These are phyloP conservation scores for Gossypioides kirkii DNA, from an alignment of 345 rosid species.

Conservation along the genomic window DNA sequence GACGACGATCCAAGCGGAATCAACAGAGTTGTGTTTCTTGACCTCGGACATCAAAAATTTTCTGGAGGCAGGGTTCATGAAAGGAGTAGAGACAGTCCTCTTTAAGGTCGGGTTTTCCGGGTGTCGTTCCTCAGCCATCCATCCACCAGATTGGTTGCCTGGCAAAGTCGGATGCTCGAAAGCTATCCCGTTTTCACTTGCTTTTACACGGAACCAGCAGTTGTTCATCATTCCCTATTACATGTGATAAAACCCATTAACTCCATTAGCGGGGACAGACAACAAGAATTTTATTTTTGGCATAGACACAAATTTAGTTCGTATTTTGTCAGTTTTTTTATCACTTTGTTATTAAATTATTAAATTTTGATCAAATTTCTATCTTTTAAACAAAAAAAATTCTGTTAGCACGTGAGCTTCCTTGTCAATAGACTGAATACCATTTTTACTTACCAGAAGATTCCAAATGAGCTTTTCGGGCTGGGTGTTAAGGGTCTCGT, in stretches of 20 bases:
- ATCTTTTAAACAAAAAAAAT: no score
- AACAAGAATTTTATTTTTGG: no score
- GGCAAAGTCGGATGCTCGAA: constrained; percentile 87
- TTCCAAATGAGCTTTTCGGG: constrained; percentile 97
- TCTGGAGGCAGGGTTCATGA: constrained; percentile 72
- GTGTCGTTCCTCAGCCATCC: constrained; percentile 91
- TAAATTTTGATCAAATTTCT: no score
- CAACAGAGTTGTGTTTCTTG: constrained; percentile 54
- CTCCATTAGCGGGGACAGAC: no score
- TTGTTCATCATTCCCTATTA: constrained; percentile 98
- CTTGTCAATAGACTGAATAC: no score
- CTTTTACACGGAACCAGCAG: constrained; percentile 77
- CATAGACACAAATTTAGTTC: no score
- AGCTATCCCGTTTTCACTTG: constrained; percentile 81
- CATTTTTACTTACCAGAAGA: constrained; percentile 64
- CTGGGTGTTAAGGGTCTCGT: constrained; percentile 78
- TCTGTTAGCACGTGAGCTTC: no score
- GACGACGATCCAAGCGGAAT: constrained; percentile 90
- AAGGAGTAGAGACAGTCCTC: constrained; percentile 68
- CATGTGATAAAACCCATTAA: not conserved
- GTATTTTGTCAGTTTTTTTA: no score
- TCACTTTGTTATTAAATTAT: no score
- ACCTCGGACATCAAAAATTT: constrained; percentile 65
- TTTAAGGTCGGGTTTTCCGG: constrained; percentile 50
- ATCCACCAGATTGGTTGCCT: constrained; percentile 89